A percentile compares a stretch with the other conserved stretches of the same genome.
phyloP scores from a whole-genome alignment of 2,329 filamentous ascomycete genomes.

The Aureobasidium sp. region DNA sequence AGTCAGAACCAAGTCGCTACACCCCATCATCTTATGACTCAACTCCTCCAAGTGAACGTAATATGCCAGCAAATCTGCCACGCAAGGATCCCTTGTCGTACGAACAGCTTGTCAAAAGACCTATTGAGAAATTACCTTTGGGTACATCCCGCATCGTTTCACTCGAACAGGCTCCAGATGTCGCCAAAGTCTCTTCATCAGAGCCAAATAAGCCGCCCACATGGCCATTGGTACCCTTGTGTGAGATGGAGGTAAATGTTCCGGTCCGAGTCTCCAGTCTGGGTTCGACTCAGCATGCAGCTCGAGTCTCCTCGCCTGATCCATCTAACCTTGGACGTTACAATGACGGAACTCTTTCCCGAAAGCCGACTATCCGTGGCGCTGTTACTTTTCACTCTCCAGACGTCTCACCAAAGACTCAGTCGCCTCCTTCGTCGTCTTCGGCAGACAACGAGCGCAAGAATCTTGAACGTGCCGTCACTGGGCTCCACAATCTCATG shows the following conservation, averaged over 20 bases:
- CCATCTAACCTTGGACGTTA: slow-evolving; percentile 10
- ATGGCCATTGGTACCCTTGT: slow-evolving; percentile 10
- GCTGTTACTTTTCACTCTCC: slow-evolving; percentile 5
- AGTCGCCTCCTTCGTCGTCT: slow-evolving; percentile 18
- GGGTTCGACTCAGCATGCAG: not conserved
- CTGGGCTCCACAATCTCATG: slow-evolving; percentile 37
- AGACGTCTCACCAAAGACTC: slow-evolving; percentile 16
- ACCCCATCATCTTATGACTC: slow-evolving; percentile 18
- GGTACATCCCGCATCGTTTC: too few species aligned
- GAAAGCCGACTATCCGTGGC: slow-evolving; percentile 1
- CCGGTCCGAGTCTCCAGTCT: slow-evolving; percentile 12
- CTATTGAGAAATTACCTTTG: too few species aligned
- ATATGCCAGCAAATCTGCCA: slow-evolving; percentile 15
- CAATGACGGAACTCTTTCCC: slow-evolving; percentile 14
- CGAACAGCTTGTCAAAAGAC: slow-evolving; percentile 19
- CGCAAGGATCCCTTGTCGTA: slow-evolving; percentile 23
- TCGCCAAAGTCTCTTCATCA: not conserved
- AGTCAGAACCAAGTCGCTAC: not conserved
- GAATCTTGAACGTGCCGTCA: slow-evolving; percentile 29
- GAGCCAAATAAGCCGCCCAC: slow-evolving; percentile 1
- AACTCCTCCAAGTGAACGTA: slow-evolving; percentile 7
- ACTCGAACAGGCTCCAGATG: too few species aligned
- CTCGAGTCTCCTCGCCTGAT: not conserved
- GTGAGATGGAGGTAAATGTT: slow-evolving; percentile 4
- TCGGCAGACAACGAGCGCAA: slow-evolving; percentile 9